Percentiles rank a stretch among this genome's conserved stretches.
These are phyloP conservation scores for Blastobotrys attinorum DNA, from an alignment of 805 yeast genomes.

Conservation along the genomic window DNA sequence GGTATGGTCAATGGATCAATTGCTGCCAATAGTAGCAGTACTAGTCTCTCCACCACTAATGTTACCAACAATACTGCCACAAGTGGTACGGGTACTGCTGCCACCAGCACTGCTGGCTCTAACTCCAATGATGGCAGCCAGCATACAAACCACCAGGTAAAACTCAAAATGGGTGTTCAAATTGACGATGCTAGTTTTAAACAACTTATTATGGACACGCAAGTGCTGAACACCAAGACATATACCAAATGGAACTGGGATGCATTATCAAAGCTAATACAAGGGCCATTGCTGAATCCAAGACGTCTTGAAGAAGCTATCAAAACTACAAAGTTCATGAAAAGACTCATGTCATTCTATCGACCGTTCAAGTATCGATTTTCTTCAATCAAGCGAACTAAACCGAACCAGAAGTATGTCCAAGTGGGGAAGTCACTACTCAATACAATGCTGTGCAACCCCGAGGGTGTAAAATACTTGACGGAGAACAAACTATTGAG, in stretches of 20 bases:
- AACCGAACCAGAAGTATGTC: conserved; percentile 48
- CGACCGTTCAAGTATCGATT: conserved; percentile 88
- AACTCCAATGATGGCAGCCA: background rate
- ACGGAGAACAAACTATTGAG: conserved; percentile 71
- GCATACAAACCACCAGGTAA: conserved; percentile 14
- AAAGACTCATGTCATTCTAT: conserved; percentile 75
- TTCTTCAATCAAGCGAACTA: conserved; percentile 43
- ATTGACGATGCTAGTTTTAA: conserved; percentile 65
- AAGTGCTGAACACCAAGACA: conserved; percentile 69
- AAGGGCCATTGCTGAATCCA: conserved; percentile 73
- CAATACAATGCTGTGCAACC: conserved; percentile 50
- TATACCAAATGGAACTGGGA: conserved; percentile 87
- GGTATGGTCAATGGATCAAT: too few relatives aligned
- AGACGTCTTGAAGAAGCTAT: conserved; percentile 68
- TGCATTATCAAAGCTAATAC: conserved; percentile 58
- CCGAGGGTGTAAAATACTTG: conserved; percentile 60
- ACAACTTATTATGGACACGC: conserved; percentile 56
- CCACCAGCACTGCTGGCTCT: background rate
- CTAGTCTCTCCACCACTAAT: background rate
- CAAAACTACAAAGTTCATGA: conserved; percentile 76
- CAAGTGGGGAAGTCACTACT: conserved; percentile 71
- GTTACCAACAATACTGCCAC: background rate
- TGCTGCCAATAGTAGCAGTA: too few relatives aligned
- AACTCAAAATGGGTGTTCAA: conserved; percentile 30
- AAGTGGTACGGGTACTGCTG: background rate